Evolutionary conservation across 345 rosid genomes (phyloP), one percentile per base, ranked within the genome.

Genomic region (Gossypium longicalyx): DNA sequence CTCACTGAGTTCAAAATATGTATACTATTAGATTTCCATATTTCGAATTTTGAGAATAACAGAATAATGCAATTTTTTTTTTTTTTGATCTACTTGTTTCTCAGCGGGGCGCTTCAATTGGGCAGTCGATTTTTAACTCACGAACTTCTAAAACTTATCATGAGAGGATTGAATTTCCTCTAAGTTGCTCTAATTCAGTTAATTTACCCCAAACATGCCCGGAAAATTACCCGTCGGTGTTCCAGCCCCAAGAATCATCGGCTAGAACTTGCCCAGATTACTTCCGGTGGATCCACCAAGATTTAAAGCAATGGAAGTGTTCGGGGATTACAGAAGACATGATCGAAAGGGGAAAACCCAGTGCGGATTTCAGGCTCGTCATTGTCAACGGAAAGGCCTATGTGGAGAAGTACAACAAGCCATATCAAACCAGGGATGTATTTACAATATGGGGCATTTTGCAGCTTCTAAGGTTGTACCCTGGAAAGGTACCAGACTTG

Each of bases 381-480:
- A 82, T 87, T 29, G 65, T 83, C 23, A 63, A 81, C 11, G 93
- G 92, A 34, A 86, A 79, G 76, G 80, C 79, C 16, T 90, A 90
- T 22, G 83, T 90, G n/a, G 84, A 85, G 80, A 75, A 77, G 66
- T 88, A 60, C 68, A n/a, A 87, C 2, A 77, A 72, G 77, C 76
- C 83, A 1, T 89, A 12, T 65, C 89, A 89, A 69, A 87, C 93
- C 15, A 86, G 97, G 51, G 93, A 91, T 48, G 72, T 81, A 20
- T 87, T 87, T 74, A 91, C 93, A 1, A 53, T 89, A 1, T 91
- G 97, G 97, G 97, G 97, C 23, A 84, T 91, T 74, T 52, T 86
- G 54, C 93, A 89, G 79, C 88, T 89, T 13, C 80, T 86, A 38
- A 87, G 97, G 68, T 62, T 87, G 82, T 91, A 87, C 77, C 91